Conservation (phyloP, 2,329 filamentous ascomycete species). For the Stemphylium vesicarium region DNA sequence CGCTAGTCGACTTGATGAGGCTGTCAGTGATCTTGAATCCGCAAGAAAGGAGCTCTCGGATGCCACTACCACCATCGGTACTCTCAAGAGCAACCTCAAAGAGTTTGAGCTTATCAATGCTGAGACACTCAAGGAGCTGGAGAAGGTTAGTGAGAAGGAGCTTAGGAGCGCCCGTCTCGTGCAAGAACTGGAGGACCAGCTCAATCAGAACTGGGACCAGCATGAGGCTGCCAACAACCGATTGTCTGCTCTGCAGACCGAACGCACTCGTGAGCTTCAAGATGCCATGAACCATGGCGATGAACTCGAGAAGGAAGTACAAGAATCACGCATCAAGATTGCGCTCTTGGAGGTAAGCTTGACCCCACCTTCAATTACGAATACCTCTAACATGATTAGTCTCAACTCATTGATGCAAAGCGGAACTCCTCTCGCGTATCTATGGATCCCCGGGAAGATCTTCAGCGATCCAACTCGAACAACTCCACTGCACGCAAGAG, state of each 20-base stretch:
- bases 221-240: constrained; percentile 85
- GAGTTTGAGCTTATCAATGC: constrained; percentile 59
- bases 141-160: constrained; percentile 68
- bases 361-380: not conserved
- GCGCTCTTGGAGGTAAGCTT: constrained; percentile 74
- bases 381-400: constrained; percentile 52
- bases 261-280: constrained; percentile 52
- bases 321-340: constrained; percentile 79
- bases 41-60: constrained; percentile 53
- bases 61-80: constrained; percentile 46
- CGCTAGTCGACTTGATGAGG: constrained; percentile 50
- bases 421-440: constrained; percentile 56
- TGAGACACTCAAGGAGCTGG: constrained; percentile 63
- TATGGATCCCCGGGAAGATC: constrained; percentile 53
- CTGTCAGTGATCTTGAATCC: constrained; percentile 51
- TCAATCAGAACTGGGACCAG: constrained; percentile 93
- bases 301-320: constrained; percentile 66
- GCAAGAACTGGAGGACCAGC: constrained; percentile 94
- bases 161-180: constrained; percentile 91
- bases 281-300: constrained; percentile 50
- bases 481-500: constrained; percentile 83
- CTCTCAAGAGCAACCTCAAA: constrained; percentile 52
- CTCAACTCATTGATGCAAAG: constrained; percentile 66
- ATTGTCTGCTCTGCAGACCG: constrained; percentile 69
- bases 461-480: constrained; percentile 64